These are phyloP conservation scores for Phytophthora podocarpi DNA, from an alignment of 352 stramenopile genomes.

Conservation along the genomic window DNA sequence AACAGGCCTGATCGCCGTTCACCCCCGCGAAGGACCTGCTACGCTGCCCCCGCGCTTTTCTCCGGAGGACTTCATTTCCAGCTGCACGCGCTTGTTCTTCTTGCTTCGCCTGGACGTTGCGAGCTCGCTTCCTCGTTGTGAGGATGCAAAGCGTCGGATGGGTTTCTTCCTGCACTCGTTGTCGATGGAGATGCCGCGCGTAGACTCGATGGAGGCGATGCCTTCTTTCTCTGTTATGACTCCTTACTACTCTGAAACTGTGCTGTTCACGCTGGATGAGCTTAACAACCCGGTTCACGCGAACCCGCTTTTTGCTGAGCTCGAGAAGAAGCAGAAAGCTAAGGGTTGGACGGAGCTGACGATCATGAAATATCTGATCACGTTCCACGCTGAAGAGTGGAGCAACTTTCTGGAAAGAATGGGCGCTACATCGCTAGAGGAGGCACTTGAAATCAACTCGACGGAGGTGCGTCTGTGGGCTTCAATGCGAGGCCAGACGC, in stretches of 20 bases:
- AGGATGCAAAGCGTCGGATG: conserved; percentile 86
- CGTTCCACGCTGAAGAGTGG: conserved; percentile 89
- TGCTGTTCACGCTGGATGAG: conserved; percentile 88
- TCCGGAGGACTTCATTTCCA: conserved; percentile 73
- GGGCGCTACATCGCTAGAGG: conserved; percentile 67
- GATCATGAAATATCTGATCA: conserved; percentile 90
- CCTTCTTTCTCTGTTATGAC: conserved; percentile 90
- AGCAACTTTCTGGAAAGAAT: conserved; percentile 89
- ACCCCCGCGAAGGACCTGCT: conserved; percentile 36
- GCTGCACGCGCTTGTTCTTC: conserved; percentile 83
- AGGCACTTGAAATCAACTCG: conserved; percentile 66
- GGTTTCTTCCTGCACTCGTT: conserved; percentile 89
- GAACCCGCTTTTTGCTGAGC: conserved; percentile 78
- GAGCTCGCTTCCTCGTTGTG: conserved; percentile 75
- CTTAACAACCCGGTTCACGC: conserved; percentile 83
- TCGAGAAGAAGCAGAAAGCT: conserved; percentile 75
- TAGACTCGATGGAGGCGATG: conserved; percentile 80
- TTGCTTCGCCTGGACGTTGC: conserved; percentile 74
- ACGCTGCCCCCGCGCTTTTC: conserved; percentile 47
- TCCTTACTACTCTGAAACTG: conserved; percentile 88
- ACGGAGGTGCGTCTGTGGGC: conserved; percentile 87
- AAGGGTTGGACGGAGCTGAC: conserved; percentile 81
- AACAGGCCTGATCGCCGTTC: conserved; percentile 53
- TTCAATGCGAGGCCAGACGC: conserved; percentile 83
- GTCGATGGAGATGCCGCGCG: conserved; percentile 81